Percentiles rank a stretch among this genome's conserved stretches.
These are phyloP conservation scores for Avicennia marina DNA, from an alignment of 257 asterid species.

Conservation along the genomic window DNA sequence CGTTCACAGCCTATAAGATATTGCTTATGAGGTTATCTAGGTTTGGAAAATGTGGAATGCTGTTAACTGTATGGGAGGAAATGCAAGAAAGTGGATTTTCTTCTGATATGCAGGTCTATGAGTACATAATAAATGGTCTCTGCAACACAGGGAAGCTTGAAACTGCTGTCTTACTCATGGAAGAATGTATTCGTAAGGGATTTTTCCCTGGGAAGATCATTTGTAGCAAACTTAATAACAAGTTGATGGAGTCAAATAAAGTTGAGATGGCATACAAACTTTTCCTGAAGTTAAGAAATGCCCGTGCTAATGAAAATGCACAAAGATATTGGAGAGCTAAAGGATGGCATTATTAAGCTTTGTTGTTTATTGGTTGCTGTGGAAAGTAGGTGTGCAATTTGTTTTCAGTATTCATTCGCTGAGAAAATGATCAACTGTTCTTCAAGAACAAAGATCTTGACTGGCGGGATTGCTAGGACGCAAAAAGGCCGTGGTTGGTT, in stretches of 20 bases:
- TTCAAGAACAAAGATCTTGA: background rate
- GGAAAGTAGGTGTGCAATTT: too few species aligned
- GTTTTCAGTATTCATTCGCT: too few species aligned
- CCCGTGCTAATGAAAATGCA: conserved; percentile 67
- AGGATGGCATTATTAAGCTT: conserved; percentile 81
- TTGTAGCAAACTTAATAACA: conserved; percentile 75
- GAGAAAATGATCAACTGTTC: background rate
- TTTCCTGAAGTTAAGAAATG: conserved; percentile 54
- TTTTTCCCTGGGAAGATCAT: conserved; percentile 67
- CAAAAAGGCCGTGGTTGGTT: background rate
- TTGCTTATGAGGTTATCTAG: conserved; percentile 73
- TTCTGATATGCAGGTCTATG: conserved; percentile 73
- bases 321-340: conserved; percentile 76
- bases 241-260: conserved; percentile 59
- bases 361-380: background rate
- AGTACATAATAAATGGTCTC: conserved; percentile 66
- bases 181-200: conserved; percentile 61
- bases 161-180: conserved; percentile 65
- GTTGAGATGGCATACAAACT: conserved; percentile 73
- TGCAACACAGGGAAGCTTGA: conserved; percentile 82
- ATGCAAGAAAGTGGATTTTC: conserved; percentile 74
- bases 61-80: conserved; percentile 67
- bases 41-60: conserved; percentile 85
- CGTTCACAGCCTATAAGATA: conserved; percentile 61
- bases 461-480: background rate